Evolutionary conservation across 352 stramenopile genomes (phyloP).

Genomic region (Globisporangium sylvaticum): DNA sequence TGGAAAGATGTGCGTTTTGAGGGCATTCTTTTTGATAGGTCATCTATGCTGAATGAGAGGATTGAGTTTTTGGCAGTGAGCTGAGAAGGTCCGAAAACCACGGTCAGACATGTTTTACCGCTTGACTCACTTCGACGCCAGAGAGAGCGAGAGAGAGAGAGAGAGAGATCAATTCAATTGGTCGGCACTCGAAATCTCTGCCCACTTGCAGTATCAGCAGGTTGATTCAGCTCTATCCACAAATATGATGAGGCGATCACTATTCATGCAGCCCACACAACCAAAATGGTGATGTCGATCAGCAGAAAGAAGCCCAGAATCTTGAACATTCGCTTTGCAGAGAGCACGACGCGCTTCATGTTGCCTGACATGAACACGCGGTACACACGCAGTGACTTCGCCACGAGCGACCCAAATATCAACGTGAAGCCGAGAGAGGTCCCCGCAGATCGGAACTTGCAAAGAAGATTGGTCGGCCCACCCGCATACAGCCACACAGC

Average conservation of each 20-base stretch:
- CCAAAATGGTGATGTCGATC: constrained; percentile 34
- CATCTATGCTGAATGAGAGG: neutral
- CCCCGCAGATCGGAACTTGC: constrained; percentile 25
- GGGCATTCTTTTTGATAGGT: neutral
- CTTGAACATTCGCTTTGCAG: constrained; percentile 36
- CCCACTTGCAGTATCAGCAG: neutral
- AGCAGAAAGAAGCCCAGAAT: constrained; percentile 29
- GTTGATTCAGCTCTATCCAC: neutral
- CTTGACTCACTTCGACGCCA: neutral
- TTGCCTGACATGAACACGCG: constrained; percentile 36
- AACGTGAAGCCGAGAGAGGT: constrained; percentile 44
- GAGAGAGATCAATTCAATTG: no score
- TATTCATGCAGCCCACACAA: constrained; percentile 16
- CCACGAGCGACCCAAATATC: constrained; percentile 41
- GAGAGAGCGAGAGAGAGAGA: no score
- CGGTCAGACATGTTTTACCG: no score
- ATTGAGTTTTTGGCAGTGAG: neutral
- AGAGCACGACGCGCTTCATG: constrained; percentile 44
- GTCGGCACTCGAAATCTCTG: neutral
- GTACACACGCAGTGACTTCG: constrained; percentile 56
- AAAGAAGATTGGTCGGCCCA: constrained; percentile 30
- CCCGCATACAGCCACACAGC: constrained; percentile 39
- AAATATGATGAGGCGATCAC: neutral
- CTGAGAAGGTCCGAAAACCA: no score
- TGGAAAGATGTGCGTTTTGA: neutral